Evolutionary conservation across 2,329 filamentous ascomycete genomes (phyloP).

Genomic region (Fusarium globosum): DNA sequence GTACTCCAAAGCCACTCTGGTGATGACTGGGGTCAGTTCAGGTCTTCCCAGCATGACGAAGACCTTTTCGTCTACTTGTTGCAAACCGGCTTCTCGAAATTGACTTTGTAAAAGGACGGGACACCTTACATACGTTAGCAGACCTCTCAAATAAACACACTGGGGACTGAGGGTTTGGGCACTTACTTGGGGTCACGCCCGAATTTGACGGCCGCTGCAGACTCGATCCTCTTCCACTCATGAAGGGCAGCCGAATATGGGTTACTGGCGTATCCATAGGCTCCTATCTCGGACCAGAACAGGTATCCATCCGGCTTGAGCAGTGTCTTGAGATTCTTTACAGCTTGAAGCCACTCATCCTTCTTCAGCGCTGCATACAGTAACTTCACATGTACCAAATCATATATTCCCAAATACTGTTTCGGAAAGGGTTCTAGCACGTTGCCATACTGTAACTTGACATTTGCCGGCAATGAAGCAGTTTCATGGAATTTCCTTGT

Average conservation of each 20-base stretch:
- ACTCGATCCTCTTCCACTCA: background rate
- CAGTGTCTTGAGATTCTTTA: background rate
- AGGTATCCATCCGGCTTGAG: background rate
- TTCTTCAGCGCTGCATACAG: background rate
- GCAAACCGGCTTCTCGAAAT: rapidly evolving
- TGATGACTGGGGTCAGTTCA: rapidly evolving
- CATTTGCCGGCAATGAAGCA: background rate
- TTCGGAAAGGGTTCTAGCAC: background rate
- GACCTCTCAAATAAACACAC: too few species aligned
- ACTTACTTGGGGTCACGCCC: background rate
- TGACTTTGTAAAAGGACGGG: background rate
- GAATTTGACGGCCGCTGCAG: background rate
- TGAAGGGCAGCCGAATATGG: background rate
- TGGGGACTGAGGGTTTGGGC: background rate
- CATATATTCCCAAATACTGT: rapidly evolving
- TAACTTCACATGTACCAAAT: background rate
- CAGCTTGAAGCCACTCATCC: background rate
- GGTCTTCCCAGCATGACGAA: background rate
- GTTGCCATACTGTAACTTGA: background rate
- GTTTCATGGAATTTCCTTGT: rapidly evolving
- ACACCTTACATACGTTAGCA: too few species aligned
- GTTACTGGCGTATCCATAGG: background rate
- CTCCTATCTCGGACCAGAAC: background rate
- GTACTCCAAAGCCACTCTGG: background rate
- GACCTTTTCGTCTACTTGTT: background rate